These are phyloP conservation scores for Chlamydomonas urium DNA, from an alignment of 139 green algal species.

Conservation along the genomic window DNA sequence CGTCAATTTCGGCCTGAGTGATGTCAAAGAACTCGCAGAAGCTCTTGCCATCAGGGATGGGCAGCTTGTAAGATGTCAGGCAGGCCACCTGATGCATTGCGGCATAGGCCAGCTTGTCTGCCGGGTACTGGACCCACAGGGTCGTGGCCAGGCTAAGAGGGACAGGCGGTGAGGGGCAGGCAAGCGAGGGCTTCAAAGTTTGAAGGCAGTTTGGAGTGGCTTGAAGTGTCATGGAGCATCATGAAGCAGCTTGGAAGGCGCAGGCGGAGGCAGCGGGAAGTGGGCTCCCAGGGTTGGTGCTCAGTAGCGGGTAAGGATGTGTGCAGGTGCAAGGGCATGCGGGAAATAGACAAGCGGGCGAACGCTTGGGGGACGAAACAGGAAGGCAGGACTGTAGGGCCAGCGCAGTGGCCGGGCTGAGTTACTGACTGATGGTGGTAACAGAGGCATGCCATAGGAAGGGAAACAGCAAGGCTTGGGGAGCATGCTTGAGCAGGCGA, in stretches of 20 bases:
- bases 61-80: not conserved
- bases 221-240: not conserved
- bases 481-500: too few relatives aligned
- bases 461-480: too few relatives aligned
- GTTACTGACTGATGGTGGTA: too few relatives aligned
- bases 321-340: too few relatives aligned
- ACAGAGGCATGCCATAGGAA: too few relatives aligned
- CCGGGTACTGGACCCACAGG: slow-evolving; percentile 33
- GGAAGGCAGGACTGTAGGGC: too few relatives aligned
- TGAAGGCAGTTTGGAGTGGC: not conserved
- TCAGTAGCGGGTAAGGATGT: too few relatives aligned
- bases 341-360: too few relatives aligned
- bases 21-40: slow-evolving; percentile 2
- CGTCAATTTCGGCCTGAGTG: slow-evolving; percentile 6
- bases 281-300: too few relatives aligned
- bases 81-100: slow-evolving; percentile 5
- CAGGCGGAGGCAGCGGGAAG: too few relatives aligned
- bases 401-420: too few relatives aligned
- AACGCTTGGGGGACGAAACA: too few relatives aligned
- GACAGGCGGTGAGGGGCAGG: not conserved
- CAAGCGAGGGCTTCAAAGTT: not conserved
- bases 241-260: not conserved
- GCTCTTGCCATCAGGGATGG: not conserved
- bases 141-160: slow-evolving; percentile 33
- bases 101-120: slow-evolving; percentile 27